Evolutionary conservation across 495 filamentous ascomycete species (phyloP).

Genomic region (Durotheca rogersii): DNA sequence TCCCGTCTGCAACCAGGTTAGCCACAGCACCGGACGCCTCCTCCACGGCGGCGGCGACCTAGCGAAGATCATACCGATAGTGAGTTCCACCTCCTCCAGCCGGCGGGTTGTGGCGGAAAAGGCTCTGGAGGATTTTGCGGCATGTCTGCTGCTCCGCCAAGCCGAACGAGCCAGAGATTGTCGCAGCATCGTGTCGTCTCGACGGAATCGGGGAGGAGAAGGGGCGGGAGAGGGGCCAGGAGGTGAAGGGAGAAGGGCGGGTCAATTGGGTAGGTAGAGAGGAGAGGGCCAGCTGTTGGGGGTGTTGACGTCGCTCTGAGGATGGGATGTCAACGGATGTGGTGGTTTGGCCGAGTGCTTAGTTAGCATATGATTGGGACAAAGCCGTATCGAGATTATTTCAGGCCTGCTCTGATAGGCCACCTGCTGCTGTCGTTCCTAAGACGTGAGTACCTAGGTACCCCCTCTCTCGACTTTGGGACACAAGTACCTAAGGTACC

Average conservation of each 20-base stretch:
- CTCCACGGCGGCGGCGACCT: slow-evolving; percentile 19
- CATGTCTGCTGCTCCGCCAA: slow-evolving; percentile 71
- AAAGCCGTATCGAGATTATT: slow-evolving; percentile 33
- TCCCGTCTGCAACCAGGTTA: slow-evolving; percentile 70
- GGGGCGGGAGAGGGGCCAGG: slow-evolving; percentile 35
- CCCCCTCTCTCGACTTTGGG: too few species aligned
- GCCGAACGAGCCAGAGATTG: slow-evolving; percentile 83
- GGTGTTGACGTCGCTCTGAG: slow-evolving; percentile 36
- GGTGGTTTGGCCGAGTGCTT: slow-evolving; percentile 13
- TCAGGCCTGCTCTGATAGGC: slow-evolving; percentile 36
- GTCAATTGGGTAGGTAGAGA: slow-evolving; percentile 27
- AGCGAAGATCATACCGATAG: slow-evolving; percentile 66
- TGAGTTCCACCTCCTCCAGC: slow-evolving; percentile 89
- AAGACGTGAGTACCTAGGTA: slow-evolving; percentile 5
- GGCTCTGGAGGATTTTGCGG: slow-evolving; percentile 62
- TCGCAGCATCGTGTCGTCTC: slow-evolving; percentile 77
- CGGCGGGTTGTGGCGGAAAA: slow-evolving; percentile 73
- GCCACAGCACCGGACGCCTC: slow-evolving; percentile 12
- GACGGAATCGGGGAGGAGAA: slow-evolving; percentile 39
- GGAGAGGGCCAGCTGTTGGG: slow-evolving; percentile 18
- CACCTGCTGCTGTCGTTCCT: too few species aligned
- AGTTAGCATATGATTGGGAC: slow-evolving; percentile 18
- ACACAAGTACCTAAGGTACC: not conserved
- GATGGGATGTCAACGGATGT: slow-evolving; percentile 24
- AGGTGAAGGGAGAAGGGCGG: slow-evolving; percentile 22